Conservation (phyloP, 495 filamentous ascomycete species). For the Pseudoneurospora amorphoporcata region DNA sequence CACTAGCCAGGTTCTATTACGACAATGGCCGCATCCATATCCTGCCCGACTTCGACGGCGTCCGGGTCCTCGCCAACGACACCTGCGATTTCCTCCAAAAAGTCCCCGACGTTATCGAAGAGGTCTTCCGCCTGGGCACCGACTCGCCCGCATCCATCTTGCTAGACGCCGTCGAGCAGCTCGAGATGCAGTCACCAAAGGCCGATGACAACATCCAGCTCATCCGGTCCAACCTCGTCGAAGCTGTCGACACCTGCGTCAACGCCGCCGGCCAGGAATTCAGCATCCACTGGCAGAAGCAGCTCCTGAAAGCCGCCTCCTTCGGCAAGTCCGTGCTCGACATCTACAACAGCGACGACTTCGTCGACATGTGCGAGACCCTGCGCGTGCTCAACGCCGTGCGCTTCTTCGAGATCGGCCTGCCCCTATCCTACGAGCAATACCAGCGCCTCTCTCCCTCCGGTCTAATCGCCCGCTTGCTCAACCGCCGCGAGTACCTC, state of each 20-base stretch:
- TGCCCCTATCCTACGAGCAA: constrained; percentile 90
- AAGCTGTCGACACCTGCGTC: constrained; percentile 87
- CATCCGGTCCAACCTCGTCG: constrained; percentile 73
- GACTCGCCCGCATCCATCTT: constrained; percentile 74
- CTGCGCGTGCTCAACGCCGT: constrained; percentile 86
- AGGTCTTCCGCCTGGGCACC: constrained; percentile 81
- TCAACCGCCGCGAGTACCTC: constrained; percentile 84
- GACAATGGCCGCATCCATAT: constrained; percentile 77
- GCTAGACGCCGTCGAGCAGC: constrained; percentile 80
- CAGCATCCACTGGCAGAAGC: constrained; percentile 84
- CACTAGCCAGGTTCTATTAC: constrained; percentile 76
- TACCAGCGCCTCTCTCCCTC: constrained; percentile 79
- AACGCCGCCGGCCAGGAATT: constrained; percentile 89
- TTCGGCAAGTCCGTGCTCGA: constrained; percentile 96
- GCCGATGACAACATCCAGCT: constrained; percentile 96
- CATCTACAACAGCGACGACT: constrained; percentile 93
- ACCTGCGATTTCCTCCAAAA: constrained; percentile 93
- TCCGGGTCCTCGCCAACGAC: constrained; percentile 79
- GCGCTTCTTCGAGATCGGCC: constrained; percentile 78
- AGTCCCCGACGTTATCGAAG: constrained; percentile 77
- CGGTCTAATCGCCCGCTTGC: constrained; percentile 70
- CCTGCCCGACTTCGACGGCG: constrained; percentile 82
- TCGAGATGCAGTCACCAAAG: constrained; percentile 90
- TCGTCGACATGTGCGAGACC: constrained; percentile 96
- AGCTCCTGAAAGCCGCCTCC: constrained; percentile 85